phyloP scores from a whole-genome alignment of 1,139 yeast genomes.

The Kodamaea suecica region DNA sequence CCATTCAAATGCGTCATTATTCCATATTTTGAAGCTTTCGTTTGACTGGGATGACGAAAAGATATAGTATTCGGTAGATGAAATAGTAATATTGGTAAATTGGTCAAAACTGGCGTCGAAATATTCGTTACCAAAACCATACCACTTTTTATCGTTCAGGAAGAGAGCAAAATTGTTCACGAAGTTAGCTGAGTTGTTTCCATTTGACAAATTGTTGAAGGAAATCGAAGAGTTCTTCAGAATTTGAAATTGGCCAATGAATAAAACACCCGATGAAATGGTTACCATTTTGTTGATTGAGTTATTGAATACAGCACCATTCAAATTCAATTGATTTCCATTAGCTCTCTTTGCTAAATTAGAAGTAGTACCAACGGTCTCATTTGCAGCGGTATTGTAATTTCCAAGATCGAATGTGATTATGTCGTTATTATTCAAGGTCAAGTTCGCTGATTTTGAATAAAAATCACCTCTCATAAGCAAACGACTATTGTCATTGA shows the following conservation, averaged over 20 bases:
- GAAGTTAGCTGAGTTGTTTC: constrained; percentile 24
- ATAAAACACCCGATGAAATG: constrained; percentile 22
- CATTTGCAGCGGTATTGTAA: constrained; percentile 35
- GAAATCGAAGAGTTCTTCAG: constrained; percentile 18
- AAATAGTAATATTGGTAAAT: constrained; percentile 35
- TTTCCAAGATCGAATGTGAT: constrained; percentile 25
- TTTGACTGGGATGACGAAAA: constrained; percentile 27
- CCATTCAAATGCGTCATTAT: constrained; percentile 34
- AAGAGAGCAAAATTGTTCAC: constrained; percentile 37
- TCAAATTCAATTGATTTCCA: constrained; percentile 6
- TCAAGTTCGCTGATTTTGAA: constrained; percentile 30
- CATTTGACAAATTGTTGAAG: constrained; percentile 28
- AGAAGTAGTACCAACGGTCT: constrained; percentile 18
- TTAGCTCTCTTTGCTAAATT: constrained; percentile 18
- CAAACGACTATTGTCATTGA: constrained; percentile 29
- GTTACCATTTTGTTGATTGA: constrained; percentile 25
- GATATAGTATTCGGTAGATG: constrained; percentile 35
- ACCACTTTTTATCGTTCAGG: constrained; percentile 26
- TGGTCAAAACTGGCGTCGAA: constrained; percentile 23
- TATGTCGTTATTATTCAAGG: constrained; percentile 28
- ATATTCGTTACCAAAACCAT: constrained; percentile 39
- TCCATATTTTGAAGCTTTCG: constrained; percentile 36
- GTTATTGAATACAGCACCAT: constrained; percentile 32
- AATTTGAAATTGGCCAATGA: constrained; percentile 35
- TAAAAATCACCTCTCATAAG: constrained; percentile 49